Conservation (phyloP, 2,329 filamentous ascomycete species). For the Trichoderma asperellum region DNA sequence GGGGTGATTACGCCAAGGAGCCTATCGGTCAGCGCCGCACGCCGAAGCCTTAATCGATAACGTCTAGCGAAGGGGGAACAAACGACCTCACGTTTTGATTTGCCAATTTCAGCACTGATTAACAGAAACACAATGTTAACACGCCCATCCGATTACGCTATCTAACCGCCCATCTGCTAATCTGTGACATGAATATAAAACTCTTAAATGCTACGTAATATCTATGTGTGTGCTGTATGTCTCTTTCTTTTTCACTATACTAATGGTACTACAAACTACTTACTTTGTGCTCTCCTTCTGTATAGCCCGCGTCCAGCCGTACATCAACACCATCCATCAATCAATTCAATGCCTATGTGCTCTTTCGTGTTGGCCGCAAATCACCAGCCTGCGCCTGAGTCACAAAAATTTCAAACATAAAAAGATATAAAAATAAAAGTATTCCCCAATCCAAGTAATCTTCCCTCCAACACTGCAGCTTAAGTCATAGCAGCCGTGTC, state of each 20-base stretch:
- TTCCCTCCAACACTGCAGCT: conserved; percentile 10
- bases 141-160: too few species aligned
- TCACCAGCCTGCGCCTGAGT: conserved; percentile 26
- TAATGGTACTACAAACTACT: conserved; percentile 9
- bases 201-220: background rate
- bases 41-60: background rate
- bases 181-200: background rate
- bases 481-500: background rate
- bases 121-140: background rate
- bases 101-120: background rate
- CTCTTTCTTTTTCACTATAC: conserved; percentile 4
- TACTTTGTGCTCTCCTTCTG: background rate
- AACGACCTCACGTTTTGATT: background rate
- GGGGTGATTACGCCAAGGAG: background rate
- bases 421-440: background rate
- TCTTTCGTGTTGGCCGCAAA: conserved; percentile 22
- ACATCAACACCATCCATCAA: conserved; percentile 17
- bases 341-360: conserved; percentile 17
- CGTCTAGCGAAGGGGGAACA: background rate
- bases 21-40: background rate
- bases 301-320: conserved; percentile 9
- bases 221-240: conserved; percentile 1
- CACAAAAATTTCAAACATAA: background rate
- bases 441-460: conserved; percentile 18
- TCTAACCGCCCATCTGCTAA: background rate